Conservation (phyloP, 495 filamentous ascomycete species). For the Echria macrotheca region DNA sequence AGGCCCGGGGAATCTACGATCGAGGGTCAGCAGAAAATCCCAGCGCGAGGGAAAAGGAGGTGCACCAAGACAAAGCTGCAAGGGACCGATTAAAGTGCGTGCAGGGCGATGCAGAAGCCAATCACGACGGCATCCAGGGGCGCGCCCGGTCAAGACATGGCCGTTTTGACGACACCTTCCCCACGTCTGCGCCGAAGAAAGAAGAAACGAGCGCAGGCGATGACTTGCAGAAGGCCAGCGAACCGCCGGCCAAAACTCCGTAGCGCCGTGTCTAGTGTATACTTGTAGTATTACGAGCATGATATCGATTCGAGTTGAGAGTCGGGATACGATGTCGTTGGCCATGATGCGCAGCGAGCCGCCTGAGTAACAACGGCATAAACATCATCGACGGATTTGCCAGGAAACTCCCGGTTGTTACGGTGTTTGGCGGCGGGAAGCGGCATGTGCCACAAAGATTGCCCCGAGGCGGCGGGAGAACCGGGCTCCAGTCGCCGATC, state of each 20-base stretch:
- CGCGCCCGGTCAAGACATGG: not conserved
- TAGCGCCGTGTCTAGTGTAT: not conserved
- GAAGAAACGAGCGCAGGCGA: no score
- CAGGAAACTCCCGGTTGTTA: constrained; percentile 1
- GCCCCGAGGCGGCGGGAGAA: not conserved
- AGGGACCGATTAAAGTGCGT: not conserved
- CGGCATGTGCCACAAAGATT: not conserved
- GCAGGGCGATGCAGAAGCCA: not conserved
- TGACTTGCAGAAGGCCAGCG: not conserved
- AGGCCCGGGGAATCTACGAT: not conserved
- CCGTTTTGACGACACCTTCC: not conserved
- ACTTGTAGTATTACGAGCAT: no score
- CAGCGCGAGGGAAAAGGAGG: not conserved
- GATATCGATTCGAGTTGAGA: not conserved
- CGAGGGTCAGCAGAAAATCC: constrained; percentile 1
- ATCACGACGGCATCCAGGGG: constrained; percentile 1
- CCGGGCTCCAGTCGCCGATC: not conserved
- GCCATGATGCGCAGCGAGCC: not conserved
- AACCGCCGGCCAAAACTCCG: not conserved
- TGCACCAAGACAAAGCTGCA: not conserved
- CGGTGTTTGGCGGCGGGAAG: no score
- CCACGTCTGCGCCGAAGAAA: constrained; percentile 4
- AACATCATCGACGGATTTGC: constrained; percentile 1
- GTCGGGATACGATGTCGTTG: not conserved
- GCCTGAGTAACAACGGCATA: not conserved